These are phyloP conservation scores for Sechiopsis laciniata DNA, from an alignment of 306 rosid genomes.

Conservation along the genomic window DNA sequence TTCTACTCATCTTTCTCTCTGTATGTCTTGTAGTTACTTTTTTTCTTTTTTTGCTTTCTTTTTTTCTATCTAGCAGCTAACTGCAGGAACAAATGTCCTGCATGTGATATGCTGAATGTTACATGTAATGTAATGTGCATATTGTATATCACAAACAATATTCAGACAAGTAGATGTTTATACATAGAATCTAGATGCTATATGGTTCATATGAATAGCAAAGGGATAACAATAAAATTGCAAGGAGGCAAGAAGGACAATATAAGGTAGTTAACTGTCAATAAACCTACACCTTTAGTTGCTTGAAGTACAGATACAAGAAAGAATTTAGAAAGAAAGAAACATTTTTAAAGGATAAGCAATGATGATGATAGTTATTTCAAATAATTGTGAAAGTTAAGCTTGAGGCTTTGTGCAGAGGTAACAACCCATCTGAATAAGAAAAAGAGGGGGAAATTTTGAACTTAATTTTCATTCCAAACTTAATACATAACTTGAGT, in stretches of 20 bases:
- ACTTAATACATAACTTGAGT: not conserved
- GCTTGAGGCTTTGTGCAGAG: not conserved
- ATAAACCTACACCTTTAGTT: constrained; percentile 11
- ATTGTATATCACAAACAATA: not conserved
- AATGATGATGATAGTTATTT: not conserved
- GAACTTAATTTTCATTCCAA: not conserved
- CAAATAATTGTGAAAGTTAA: not conserved
- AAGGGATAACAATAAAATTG: not conserved
- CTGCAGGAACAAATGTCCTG: not conserved
- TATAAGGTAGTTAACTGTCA: constrained; percentile 17
- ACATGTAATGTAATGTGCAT: constrained; percentile 7
- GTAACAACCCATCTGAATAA: not conserved
- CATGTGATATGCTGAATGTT: constrained; percentile 15
- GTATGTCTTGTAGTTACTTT: not conserved
- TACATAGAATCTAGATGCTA: constrained; percentile 16
- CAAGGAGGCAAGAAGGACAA: constrained; percentile 24
- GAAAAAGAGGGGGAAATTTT: not conserved
- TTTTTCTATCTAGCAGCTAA: not conserved
- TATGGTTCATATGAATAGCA: not conserved
- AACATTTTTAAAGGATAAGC: constrained; percentile 4
- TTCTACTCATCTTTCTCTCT: not conserved
- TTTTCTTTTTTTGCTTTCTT: not conserved
- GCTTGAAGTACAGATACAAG: constrained; percentile 17
- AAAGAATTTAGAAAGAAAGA: too few relatives aligned
- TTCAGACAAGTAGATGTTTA: constrained; percentile 11